These are phyloP conservation scores for Ensete glaucum DNA, from an alignment of 176 grass and related monocot genomes.

Conservation along the genomic window DNA sequence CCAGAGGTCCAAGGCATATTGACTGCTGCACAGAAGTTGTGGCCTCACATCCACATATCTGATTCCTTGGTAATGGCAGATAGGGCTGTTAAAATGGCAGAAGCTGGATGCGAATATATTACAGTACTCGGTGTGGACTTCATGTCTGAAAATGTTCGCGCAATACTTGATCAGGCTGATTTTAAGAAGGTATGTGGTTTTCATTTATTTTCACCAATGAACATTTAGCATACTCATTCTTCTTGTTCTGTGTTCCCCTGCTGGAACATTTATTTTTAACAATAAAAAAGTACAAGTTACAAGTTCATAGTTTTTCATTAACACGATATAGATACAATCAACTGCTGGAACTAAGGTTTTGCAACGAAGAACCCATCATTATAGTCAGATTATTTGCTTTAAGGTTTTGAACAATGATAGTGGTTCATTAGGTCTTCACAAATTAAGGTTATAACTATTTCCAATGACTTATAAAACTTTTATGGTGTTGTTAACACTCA, in stretches of 20 bases:
- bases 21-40: constrained; percentile 79
- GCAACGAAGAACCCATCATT: background rate
- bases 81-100: constrained; percentile 92
- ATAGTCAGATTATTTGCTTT: background rate
- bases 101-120: constrained; percentile 84
- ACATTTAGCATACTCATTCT: background rate
- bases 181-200: constrained; percentile 54
- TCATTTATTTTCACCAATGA: background rate
- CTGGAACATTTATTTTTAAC: no score
- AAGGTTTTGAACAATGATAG: background rate
- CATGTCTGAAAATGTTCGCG: constrained; percentile 98
- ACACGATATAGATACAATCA: background rate
- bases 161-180: constrained; percentile 95
- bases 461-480: background rate
- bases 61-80: constrained; percentile 97
- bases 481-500: background rate
- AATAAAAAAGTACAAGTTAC: background rate
- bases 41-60: constrained; percentile 95
- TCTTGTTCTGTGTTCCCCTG: no score
- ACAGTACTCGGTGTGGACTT: constrained; percentile 96
- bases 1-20: constrained; percentile 95
- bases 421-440: background rate
- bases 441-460: background rate
- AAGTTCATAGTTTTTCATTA: background rate
- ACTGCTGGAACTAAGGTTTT: background rate